Base-by-base conservation (phyloP, 208 protist genomes). In the Crithidia acanthocephali region DNA sequence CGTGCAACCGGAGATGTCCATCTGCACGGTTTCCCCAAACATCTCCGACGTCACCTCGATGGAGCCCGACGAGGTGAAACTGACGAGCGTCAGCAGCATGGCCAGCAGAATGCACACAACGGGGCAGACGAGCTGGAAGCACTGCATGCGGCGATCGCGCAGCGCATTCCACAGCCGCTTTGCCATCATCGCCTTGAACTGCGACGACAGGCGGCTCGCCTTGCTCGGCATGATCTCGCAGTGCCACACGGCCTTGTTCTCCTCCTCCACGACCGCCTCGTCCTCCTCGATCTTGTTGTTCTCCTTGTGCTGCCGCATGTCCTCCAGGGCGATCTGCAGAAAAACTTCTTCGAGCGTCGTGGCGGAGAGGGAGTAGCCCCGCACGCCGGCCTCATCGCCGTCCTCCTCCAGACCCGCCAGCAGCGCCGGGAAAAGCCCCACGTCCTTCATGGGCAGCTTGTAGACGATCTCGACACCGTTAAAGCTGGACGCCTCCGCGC, bases 331-430 rank as follows among this genome's bases (percentile, higher is more conserved):
- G 30, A 91, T 82, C 33, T 74, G 58, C 30, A 92, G 37, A 55
- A 95, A 95, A 15, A 95, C 83, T 58, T 95, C 84, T 68, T 95
- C 90, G 13, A 95, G 72, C 33, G 87, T 92, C 9, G 88, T 89
- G 7, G 79, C 80, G n/a, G 80, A 85, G 32, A 95, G 57, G 20
- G 81, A 71, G 74, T 85, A 92, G 37, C 62, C 69, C 18, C 70
- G 65, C n/a, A 93, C 69, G 16, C 86, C 83, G 0, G 59, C 33
- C 11, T 18, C 45, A 16, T 76, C 45, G 20, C 74, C 76, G 11
- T 68, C 11, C n/a, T 72, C 15, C 50, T 93, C 83, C 7, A 95
- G 23, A 1, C 65, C 47, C 8, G 53, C 55, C 22, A 95, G 76
- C 47, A 95, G 40, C 15, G 48, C 16, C 0, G 88, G 67, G 42